These are phyloP conservation scores for Serendipita vermifera DNA, from an alignment of 768 basidiomycete species.

Conservation along the genomic window DNA sequence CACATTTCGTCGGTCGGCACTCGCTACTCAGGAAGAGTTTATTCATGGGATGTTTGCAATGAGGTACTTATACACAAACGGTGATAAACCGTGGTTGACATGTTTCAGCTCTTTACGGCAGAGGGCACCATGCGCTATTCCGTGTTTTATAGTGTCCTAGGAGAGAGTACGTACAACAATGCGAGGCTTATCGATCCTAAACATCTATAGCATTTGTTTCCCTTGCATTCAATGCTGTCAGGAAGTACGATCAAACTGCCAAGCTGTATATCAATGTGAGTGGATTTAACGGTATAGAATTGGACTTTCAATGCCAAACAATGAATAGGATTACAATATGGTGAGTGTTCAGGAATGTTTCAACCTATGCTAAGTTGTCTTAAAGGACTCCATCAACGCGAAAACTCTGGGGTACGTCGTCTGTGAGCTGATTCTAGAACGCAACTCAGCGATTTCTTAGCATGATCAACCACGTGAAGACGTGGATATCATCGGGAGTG, in stretches of 20 bases:
- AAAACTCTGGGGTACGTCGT: too few species aligned
- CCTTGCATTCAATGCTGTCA: not conserved
- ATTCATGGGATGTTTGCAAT: conserved; percentile 3
- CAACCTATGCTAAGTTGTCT: too few species aligned
- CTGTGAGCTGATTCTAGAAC: too few species aligned
- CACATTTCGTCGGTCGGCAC: conserved; percentile 12
- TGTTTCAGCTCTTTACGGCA: not conserved
- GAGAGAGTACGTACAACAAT: not conserved
- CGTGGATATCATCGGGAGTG: not conserved
- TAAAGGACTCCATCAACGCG: too few species aligned
- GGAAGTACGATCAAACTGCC: not conserved
- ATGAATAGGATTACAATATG: not conserved
- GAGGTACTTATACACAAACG: not conserved
- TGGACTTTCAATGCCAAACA: not conserved
- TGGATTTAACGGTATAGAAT: not conserved
- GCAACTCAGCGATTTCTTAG: too few species aligned
- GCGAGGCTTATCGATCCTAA: not conserved
- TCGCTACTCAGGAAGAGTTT: conserved; percentile 14
- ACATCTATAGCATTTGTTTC: not conserved
- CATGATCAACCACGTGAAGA: not conserved
- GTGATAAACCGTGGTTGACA: not conserved
- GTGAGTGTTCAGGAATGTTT: too few species aligned
- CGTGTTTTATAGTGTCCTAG: not conserved
- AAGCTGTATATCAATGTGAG: conserved; percentile 9
- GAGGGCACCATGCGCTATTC: conserved; percentile 2